phyloP scores from a whole-genome alignment of 78 protist genomes.

The Speleostelium caveatum region DNA sequence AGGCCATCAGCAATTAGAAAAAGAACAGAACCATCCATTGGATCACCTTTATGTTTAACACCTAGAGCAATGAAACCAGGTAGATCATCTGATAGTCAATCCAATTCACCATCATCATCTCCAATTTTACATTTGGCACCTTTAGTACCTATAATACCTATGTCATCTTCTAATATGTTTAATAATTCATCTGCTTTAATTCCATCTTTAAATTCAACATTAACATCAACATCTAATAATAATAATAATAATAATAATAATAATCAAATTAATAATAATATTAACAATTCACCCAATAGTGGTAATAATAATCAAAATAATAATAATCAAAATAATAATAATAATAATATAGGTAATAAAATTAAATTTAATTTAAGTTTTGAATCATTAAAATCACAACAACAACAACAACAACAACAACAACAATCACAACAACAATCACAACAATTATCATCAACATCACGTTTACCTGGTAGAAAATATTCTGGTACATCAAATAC shows the following conservation, averaged over 20 bases:
- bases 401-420: neutral
- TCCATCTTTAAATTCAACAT: neutral
- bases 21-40: neutral
- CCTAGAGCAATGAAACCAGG: neutral
- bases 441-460: neutral
- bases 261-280: too few species aligned
- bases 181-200: neutral
- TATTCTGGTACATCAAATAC: neutral
- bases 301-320: too few species aligned
- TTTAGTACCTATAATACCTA: neutral
- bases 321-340: too few species aligned
- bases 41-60: neutral
- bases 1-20: constrained; percentile 59
- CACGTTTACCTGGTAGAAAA: constrained; percentile 7
- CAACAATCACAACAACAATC: neutral
- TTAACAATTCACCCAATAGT: neutral
- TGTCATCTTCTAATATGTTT: constrained; percentile 2
- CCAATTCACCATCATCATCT: neutral
- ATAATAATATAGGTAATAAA: neutral
- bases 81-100: neutral
- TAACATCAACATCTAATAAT: neutral
- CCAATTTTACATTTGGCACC: neutral
- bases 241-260: too few species aligned
- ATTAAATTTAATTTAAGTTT: too few species aligned
- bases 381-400: neutral